Base-by-base conservation (phyloP, 202 grass and related monocot genomes). In the Setaria italica region DNA sequence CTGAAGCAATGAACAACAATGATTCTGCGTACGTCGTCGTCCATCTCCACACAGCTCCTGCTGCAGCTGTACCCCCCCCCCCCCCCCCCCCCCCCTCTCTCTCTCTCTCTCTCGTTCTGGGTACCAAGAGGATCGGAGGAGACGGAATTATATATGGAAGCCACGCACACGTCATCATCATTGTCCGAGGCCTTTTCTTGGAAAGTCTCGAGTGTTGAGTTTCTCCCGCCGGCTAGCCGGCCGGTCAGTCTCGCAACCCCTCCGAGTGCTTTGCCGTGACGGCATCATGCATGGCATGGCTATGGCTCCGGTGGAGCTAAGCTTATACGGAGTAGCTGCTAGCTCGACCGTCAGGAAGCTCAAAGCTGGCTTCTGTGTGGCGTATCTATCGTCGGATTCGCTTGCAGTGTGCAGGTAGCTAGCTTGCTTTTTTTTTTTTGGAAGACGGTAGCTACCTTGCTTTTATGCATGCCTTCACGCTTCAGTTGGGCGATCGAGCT, bases 111-210 rank as follows among this genome's bases (percentile, higher is more conserved):
- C 34, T 2, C 34, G 3, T 35, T 35, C 25, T 25, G 25, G 25
- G 34, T 35, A 35, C 34, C 34, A 35, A 35, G 34, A 35, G 34
- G 35, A 37, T 37, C 35, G 35, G 35, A 37, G 35, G 35, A 37
- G 35, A 37, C 4, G 35, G 3, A 37, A 37, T 4, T 30, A 35
- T 50, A 10, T 7, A 72, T 48, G 25, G 60, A 80, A 59, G 74
- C 8, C 13, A 59, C 56, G 69, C 12, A 70, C 41, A 71, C 35
- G 25, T 55, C 75, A 20, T 50, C 67, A 84, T 84, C 75, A 74
- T 80, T 88, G 75, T 84, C 76, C 35, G 56, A 21, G 59, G 57
- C 55, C 87, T 69, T 78, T 88, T 84, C 81, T 80, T 74, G 87
- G 81, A 79, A 84, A 80, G 75, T 58, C 35, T 84, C 81, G 50